Conservation (phyloP, 2,329 filamentous ascomycete species). For the Fusarium albosuccineum region DNA sequence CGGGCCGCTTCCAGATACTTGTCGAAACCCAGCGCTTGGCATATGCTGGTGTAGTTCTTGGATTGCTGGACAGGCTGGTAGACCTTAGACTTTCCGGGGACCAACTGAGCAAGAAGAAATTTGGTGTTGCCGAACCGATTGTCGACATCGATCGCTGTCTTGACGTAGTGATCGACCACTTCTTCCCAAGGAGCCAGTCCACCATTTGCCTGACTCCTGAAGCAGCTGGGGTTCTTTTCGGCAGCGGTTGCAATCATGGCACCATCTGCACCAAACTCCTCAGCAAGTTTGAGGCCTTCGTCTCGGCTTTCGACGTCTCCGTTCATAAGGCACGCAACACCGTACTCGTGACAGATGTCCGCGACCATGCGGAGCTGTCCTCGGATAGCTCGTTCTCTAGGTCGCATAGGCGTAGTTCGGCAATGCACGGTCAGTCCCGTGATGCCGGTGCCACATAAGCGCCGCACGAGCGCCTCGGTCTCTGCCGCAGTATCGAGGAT, state of each 20-base stretch:
- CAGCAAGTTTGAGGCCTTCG: constrained; percentile 77
- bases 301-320: constrained; percentile 86
- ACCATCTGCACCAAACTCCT: constrained; percentile 88
- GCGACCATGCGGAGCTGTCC: constrained; percentile 88
- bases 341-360: constrained; percentile 82
- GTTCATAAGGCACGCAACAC: constrained; percentile 95
- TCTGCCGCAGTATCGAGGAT: constrained; percentile 81
- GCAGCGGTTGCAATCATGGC: constrained; percentile 97
- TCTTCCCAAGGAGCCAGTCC: constrained; percentile 81
- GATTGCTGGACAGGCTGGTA: constrained; percentile 73
- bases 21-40: constrained; percentile 73
- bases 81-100: constrained; percentile 80
- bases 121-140: constrained; percentile 96
- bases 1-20: constrained; percentile 74
- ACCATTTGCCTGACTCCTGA: constrained; percentile 76
- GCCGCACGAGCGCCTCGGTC: constrained; percentile 82
- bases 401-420: constrained; percentile 95
- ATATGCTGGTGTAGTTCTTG: constrained; percentile 79
- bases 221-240: constrained; percentile 91
- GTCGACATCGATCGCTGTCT: constrained; percentile 78
- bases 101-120: constrained; percentile 85
- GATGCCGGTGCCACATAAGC: constrained; percentile 88
- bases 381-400: constrained; percentile 87
- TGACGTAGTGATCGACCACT: constrained; percentile 81
- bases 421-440: constrained; percentile 94